These are phyloP conservation scores for Exophiala aquamarina DNA, from an alignment of 2,329 filamentous ascomycete genomes.

Conservation along the genomic window DNA sequence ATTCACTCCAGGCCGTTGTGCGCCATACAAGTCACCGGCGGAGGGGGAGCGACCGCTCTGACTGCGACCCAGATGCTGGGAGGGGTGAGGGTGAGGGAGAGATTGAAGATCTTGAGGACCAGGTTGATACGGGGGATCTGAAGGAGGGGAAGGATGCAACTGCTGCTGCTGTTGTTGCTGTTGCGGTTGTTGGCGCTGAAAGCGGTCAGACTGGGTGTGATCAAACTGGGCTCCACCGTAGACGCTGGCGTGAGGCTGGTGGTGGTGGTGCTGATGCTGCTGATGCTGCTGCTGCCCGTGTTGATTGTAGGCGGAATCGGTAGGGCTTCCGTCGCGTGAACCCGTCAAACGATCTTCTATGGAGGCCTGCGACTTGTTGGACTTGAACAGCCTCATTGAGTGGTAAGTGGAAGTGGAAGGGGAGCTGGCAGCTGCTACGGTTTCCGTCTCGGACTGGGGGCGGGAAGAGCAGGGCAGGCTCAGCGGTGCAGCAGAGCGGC, in stretches of 20 bases:
- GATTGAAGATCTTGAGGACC: constrained; percentile 11
- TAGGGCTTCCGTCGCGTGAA: constrained; percentile 10
- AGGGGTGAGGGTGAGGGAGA: constrained; percentile 17
- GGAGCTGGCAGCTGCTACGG: constrained; percentile 6
- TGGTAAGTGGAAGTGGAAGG: constrained; percentile 8
- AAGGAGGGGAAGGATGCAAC: constrained; percentile 2
- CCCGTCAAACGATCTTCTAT: constrained; percentile 21
- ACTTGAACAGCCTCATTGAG: constrained; percentile 30
- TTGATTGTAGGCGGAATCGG: neutral
- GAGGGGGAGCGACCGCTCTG: constrained; percentile 19
- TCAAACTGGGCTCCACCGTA: neutral
- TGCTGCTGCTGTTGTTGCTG: constrained; percentile 8
- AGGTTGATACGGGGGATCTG: constrained; percentile 12
- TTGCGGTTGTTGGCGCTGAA: constrained; percentile 1
- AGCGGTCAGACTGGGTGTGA: constrained; percentile 11
- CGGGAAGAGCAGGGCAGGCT: neutral
- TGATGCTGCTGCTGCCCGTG: constrained; percentile 1
- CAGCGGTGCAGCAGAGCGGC: no score
- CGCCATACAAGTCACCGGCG: constrained; percentile 19
- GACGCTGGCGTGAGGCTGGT: constrained; percentile 9
- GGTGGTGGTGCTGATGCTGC: constrained; percentile 6
- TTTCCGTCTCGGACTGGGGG: constrained; percentile 8
- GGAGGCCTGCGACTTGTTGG: constrained; percentile 31
- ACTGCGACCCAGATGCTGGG: constrained; percentile 18
- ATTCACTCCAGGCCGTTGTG: constrained; percentile 24